Evolutionary conservation across 202 grass and related monocot genomes (phyloP).

Genomic region (Schoenoplectus triqueter): DNA sequence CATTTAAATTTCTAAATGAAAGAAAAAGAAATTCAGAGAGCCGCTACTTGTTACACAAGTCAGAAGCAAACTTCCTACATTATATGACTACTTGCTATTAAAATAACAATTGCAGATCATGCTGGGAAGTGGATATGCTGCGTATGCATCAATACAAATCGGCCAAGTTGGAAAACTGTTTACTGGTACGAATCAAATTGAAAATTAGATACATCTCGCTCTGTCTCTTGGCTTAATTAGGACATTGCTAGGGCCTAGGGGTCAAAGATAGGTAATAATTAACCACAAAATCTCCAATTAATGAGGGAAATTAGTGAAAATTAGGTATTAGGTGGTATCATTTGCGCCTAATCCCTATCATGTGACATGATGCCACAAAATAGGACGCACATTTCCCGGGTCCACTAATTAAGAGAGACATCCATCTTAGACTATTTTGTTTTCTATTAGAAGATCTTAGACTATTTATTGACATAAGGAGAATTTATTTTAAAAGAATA

Average conservation of each 20-base stretch:
- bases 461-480: neutral
- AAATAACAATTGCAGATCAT: too few species aligned
- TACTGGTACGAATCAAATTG: neutral
- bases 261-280: constrained; percentile 19
- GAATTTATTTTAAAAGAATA: neutral
- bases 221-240: neutral
- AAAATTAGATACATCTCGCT: neutral
- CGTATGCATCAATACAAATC: neutral
- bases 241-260: neutral
- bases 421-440: too few species aligned
- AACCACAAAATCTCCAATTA: constrained; percentile 16
- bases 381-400: neutral
- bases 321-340: constrained; percentile 25
- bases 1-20: too few species aligned
- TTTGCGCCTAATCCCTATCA: constrained; percentile 2
- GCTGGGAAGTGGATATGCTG: neutral
- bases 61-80: too few species aligned
- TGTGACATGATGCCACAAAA: neutral
- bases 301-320: constrained; percentile 24
- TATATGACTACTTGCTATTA: too few species aligned
- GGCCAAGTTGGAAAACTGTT: neutral
- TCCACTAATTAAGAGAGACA: constrained; percentile 15
- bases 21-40: too few species aligned
- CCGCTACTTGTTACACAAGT: too few species aligned
- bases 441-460: neutral